phyloP scores from a whole-genome alignment of 2,329 filamentous ascomycete species.

The Pezicula rhizophila region DNA sequence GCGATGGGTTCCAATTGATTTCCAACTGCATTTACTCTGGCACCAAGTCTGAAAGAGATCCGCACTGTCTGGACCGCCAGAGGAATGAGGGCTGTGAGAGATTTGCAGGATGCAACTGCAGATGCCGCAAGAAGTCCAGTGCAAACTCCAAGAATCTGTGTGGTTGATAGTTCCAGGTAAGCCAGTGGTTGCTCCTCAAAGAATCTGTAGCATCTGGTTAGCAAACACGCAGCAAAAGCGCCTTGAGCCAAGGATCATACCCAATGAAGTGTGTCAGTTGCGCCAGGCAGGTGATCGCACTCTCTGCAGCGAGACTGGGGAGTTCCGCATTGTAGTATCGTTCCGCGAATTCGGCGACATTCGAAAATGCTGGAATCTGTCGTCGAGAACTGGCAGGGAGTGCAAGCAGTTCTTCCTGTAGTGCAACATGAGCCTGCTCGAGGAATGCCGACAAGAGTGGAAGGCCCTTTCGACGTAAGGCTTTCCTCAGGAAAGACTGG shows the following conservation, averaged over 20 bases:
- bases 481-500: conserved; percentile 13
- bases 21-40: conserved; percentile 22
- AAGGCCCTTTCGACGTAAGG: conserved; percentile 12
- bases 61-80: conserved; percentile 25
- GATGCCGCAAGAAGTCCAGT: conserved; percentile 28
- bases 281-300: conserved; percentile 55
- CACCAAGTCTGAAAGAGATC: conserved; percentile 26
- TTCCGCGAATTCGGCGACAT: conserved; percentile 58
- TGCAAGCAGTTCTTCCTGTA: conserved; percentile 52
- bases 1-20: conserved; percentile 10
- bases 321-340: conserved; percentile 50
- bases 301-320: conserved; percentile 58
- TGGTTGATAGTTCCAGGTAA: conserved; percentile 4
- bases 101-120: conserved; percentile 24
- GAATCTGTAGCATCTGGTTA: conserved; percentile 1
- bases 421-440: conserved; percentile 47
- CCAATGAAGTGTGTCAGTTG: conserved; percentile 66
- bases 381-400: conserved; percentile 50
- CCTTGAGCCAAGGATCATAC: conserved; percentile 33
- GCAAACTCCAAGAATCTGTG: conserved; percentile 30
- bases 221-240: background rate
- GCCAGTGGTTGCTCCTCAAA: conserved; percentile 10
- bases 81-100: conserved; percentile 23
- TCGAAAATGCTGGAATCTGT: conserved; percentile 55
- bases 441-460: conserved; percentile 40